Percentiles rank a stretch among this genome's conserved stretches.
These are phyloP conservation scores for Phalaenopsis equestris DNA, from an alignment of 106 monocot species.

Conservation along the genomic window DNA sequence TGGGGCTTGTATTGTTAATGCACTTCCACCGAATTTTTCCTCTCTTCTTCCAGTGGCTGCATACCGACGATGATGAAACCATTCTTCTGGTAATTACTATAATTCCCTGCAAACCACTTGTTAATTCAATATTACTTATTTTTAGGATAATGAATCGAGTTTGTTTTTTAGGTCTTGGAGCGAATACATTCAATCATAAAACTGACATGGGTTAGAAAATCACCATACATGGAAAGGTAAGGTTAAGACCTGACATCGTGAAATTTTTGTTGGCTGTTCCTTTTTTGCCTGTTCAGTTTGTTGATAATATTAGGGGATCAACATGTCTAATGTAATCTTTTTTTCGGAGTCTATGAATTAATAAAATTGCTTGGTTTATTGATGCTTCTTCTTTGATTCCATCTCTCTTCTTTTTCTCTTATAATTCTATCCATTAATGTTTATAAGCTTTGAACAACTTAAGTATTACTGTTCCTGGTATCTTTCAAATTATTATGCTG, in stretches of 20 bases:
- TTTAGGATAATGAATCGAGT: background rate
- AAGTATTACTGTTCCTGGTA: background rate
- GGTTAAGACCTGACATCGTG: background rate
- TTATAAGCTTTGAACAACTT: background rate
- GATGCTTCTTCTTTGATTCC: background rate
- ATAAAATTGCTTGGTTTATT: background rate
- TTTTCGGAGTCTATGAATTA: background rate
- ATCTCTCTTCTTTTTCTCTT: background rate
- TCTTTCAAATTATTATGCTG: background rate
- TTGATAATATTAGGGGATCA: background rate
- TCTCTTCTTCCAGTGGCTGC: conserved; percentile 91
- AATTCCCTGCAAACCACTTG: background rate
- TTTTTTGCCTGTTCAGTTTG: background rate
- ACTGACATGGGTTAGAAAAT: conserved; percentile 82
- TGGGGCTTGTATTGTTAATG: conserved; percentile 84
- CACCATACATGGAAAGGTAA: conserved; percentile 69
- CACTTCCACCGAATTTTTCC: conserved; percentile 78
- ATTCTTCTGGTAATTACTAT: conserved; percentile 46
- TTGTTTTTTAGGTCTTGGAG: conserved; percentile 53
- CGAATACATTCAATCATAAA: conserved; percentile 52
- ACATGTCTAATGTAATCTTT: background rate
- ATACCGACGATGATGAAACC: conserved; percentile 84
- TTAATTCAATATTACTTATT: background rate
- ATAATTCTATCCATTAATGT: background rate
- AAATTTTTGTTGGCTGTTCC: background rate